phyloP scores from a whole-genome alignment of 2,329 filamentous ascomycete species.

The Fusarium liriodendri region DNA sequence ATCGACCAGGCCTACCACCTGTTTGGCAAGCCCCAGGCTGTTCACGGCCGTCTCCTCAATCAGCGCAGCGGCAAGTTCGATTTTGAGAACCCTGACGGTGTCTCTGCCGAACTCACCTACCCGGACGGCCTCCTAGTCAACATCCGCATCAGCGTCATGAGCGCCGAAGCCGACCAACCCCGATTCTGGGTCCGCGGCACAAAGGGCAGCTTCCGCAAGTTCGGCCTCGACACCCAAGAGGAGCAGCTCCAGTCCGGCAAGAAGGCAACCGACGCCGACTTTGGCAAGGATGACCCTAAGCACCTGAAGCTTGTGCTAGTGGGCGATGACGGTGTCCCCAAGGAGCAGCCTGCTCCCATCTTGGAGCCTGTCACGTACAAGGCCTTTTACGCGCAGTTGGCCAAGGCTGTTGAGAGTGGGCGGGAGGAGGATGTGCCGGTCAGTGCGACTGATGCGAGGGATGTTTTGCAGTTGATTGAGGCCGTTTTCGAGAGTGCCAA shows the following conservation, averaged over 20 bases:
- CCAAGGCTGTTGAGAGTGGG: conserved; percentile 58
- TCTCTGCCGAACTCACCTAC: conserved; percentile 76
- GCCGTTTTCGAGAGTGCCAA: conserved; percentile 62
- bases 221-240: conserved; percentile 78
- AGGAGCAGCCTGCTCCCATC: conserved; percentile 64
- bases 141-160: conserved; percentile 76
- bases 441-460: conserved; percentile 61
- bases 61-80: conserved; percentile 65
- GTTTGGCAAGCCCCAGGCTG: conserved; percentile 74
- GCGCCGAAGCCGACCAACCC: conserved; percentile 75
- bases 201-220: conserved; percentile 80
- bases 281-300: conserved; percentile 72
- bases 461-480: conserved; percentile 66
- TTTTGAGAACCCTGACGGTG: conserved; percentile 65
- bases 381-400: conserved; percentile 71
- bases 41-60: conserved; percentile 76
- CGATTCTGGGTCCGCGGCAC: conserved; percentile 82
- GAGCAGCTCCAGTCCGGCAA: conserved; percentile 75
- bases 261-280: conserved; percentile 69
- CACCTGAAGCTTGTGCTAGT: conserved; percentile 70
- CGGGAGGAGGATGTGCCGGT: conserved; percentile 64
- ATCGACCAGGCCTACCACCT: conserved; percentile 79
- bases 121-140: conserved; percentile 71
- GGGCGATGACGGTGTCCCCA: conserved; percentile 61
- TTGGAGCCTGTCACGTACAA: conserved; percentile 75